Conservation (phyloP, 139 green algal species). For the Auxenochlorella pyrenoidosa region DNA sequence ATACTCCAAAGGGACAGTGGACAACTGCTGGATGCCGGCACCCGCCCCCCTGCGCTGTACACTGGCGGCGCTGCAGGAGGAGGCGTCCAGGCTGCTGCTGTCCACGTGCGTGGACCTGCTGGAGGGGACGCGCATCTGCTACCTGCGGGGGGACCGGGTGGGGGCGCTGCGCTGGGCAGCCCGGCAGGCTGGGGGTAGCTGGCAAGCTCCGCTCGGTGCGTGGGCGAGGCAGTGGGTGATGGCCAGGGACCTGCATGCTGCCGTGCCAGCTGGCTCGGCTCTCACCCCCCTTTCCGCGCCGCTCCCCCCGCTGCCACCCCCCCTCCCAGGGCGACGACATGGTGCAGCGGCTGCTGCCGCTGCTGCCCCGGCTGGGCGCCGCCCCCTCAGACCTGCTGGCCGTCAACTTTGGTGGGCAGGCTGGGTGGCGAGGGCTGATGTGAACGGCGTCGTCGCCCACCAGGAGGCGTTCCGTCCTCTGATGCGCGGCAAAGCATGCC, state of each 20-base stretch:
- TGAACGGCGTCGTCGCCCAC: too few relatives aligned
- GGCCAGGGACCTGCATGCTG: too few relatives aligned
- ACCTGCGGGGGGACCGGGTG: conserved; percentile 5
- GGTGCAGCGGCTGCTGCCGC: background rate
- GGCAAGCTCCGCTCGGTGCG: background rate
- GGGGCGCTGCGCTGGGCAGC: background rate
- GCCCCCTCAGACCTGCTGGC: background rate
- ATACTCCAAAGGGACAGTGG: too few relatives aligned
- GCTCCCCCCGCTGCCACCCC: background rate
- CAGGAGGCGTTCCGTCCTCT: too few relatives aligned
- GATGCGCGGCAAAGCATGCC: too few relatives aligned
- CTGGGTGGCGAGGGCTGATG: too few relatives aligned
- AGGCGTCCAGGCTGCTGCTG: background rate
- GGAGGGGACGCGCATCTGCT: conserved; percentile 1
- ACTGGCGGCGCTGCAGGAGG: background rate
- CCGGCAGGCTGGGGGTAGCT: too few relatives aligned
- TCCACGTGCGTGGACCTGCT: conserved; percentile 3
- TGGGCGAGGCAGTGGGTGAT: too few relatives aligned
- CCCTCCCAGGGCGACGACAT: background rate
- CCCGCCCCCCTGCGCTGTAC: background rate
- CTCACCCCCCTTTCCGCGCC: too few relatives aligned
- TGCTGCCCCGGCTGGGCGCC: background rate
- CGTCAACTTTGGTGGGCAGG: background rate
- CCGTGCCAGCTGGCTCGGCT: too few relatives aligned
- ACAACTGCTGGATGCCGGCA: too few relatives aligned